A percentile compares a stretch with the other conserved stretches of the same genome.
phyloP scores from a whole-genome alignment of 1,284 basidiomycete species.

The Ustilago sp. region DNA sequence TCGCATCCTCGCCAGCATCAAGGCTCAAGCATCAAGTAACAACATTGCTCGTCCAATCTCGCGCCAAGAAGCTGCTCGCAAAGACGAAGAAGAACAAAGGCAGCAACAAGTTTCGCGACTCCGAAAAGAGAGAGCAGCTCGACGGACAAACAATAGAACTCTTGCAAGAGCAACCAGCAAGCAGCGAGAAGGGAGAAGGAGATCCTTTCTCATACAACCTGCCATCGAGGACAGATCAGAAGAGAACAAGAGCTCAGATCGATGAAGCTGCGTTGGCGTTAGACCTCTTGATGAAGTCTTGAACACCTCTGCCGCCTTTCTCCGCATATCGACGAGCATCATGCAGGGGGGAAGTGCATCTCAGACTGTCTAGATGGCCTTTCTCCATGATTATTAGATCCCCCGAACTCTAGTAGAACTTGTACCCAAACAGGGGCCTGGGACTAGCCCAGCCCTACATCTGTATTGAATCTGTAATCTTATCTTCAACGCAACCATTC shows the following conservation, averaged over 20 bases:
- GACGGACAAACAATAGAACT: slow-evolving; percentile 26
- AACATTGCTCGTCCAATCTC: slow-evolving; percentile 14
- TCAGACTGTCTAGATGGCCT: too few species aligned
- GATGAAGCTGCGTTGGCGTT: slow-evolving; percentile 32
- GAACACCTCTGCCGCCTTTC: background rate
- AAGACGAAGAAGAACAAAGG: slow-evolving; percentile 14
- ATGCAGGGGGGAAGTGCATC: too few species aligned
- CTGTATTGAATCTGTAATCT: background rate
- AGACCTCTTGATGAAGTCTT: slow-evolving; percentile 36
- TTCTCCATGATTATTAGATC: background rate
- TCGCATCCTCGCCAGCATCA: slow-evolving; percentile 2
- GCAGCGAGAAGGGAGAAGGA: background rate
- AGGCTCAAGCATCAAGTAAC: background rate
- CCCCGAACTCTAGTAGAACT: background rate
- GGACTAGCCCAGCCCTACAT: background rate
- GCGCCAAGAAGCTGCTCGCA: slow-evolving; percentile 20
- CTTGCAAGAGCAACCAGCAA: background rate
- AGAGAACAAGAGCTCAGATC: slow-evolving; percentile 27
- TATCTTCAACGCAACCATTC: background rate
- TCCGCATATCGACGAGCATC: too few species aligned
- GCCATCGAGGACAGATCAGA: slow-evolving; percentile 13
- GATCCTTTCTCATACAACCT: slow-evolving; percentile 33
- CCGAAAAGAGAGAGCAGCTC: slow-evolving; percentile 19
- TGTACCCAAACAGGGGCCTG: background rate
- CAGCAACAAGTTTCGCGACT: slow-evolving; percentile 36